Base-by-base conservation (phyloP, 2,329 filamentous ascomycete genomes). In the Cladosporium halotolerans region DNA sequence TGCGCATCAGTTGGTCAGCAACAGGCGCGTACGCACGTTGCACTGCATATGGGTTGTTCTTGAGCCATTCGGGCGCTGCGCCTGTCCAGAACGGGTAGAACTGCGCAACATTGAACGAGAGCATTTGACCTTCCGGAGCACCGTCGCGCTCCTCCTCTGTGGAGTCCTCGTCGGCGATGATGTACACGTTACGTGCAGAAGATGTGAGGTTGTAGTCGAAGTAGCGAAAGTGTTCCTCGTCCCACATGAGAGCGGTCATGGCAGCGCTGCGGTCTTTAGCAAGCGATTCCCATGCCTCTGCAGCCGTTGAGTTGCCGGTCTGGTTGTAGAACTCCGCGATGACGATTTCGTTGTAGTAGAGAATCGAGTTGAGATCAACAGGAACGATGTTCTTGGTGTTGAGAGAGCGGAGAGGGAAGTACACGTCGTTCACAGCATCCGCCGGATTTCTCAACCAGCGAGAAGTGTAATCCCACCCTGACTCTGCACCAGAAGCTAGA, bases 81-180 rank as follows among this genome's bases (percentile, higher is more conserved):
- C 83, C 83, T 1, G 80, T 79, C 83, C 83, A 86, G 74, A 86
- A 86, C 2, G 84, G 84, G 64, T 82, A 85, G 66, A 83, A 80
- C 64, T 86, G 83, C 0, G 77, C 77, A 8, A 79, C 67, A 54
- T 78, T 69, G 63, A 85, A 84, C 55, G 78, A 62, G 18, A 84
- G 71, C 63, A 85, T 80, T 38, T 78, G 66, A 39, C 78, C 81
- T 1, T 72, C 61, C 3, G 82, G 81, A 0, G 80, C 79, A 9
- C 67, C 70, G 2, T 67, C 61, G 4, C 59, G 72, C 33, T 79
- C 75, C 33, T 69, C 62, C 3, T 70, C 57, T 8, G 71, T 70
- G 1, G 75, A 67, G 57, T 79, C 76, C 3, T 68, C 61, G 57
- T 83, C 79, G 8, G 66, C 65, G 1, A 76, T 73, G 11, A 80